Conservation (phyloP, 2,329 filamentous ascomycete species). For the Colletotrichum orchidophilum region DNA sequence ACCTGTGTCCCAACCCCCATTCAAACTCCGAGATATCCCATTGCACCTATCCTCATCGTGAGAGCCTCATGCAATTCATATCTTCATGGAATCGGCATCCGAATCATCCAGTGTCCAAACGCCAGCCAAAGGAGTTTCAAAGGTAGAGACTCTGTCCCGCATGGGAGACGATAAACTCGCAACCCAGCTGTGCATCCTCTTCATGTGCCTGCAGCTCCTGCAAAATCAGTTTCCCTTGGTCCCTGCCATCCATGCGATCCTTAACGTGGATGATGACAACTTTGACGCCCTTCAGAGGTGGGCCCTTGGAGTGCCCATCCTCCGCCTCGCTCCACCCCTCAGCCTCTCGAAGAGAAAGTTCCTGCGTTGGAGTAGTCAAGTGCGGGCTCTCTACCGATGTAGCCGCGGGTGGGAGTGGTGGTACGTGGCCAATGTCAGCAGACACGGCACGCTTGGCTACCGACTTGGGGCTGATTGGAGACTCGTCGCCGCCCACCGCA, state of each 20-base stretch:
- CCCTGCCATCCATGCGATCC: slow-evolving; percentile 80
- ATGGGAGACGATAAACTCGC: slow-evolving; percentile 78
- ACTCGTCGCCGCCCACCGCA: slow-evolving; percentile 44
- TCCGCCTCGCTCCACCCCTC: slow-evolving; percentile 38
- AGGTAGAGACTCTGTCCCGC: slow-evolving; percentile 69
- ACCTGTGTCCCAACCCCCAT: not conserved
- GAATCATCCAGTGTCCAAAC: not conserved
- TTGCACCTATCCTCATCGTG: not conserved
- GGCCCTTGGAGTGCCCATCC: slow-evolving; percentile 17
- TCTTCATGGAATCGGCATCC: not conserved
- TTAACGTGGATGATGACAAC: slow-evolving; percentile 96
- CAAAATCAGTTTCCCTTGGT: slow-evolving; percentile 73
- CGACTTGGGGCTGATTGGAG: slow-evolving; percentile 63
- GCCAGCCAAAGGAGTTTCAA: slow-evolving; percentile 41
- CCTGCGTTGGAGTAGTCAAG: slow-evolving; percentile 57
- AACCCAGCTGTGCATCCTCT: slow-evolving; percentile 73
- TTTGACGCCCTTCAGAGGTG: slow-evolving; percentile 76
- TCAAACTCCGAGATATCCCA: slow-evolving; percentile 3
- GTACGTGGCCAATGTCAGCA: slow-evolving; percentile 50
- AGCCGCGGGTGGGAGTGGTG: slow-evolving; percentile 52
- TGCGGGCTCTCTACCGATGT: slow-evolving; percentile 47
- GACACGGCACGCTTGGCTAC: slow-evolving; percentile 35
- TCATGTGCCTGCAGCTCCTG: slow-evolving; percentile 75
- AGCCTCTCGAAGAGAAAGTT: slow-evolving; percentile 52
- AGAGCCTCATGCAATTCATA: slow-evolving; percentile 2